Evolutionary conservation across 1,284 basidiomycete genomes (phyloP), one percentile per base, ranked within the genome.

Genomic region (Ganoderma leucocontextum): DNA sequence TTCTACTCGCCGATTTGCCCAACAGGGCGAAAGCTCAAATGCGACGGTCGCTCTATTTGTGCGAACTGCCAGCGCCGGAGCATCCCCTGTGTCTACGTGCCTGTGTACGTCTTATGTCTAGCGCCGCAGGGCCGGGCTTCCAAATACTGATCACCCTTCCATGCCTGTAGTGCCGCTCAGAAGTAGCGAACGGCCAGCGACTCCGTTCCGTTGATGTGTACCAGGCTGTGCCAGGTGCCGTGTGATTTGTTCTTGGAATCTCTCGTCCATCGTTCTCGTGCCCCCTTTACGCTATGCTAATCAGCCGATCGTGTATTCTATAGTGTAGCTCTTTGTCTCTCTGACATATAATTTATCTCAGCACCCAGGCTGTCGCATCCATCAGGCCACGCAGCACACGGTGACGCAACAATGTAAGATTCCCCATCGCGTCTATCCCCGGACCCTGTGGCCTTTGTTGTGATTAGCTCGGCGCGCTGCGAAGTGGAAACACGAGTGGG

Each of bases 21-120:
- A 29, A 7, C 69, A 79, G 78, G 77, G 22, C 73, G 78, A 38
- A 79, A 79, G 68, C 72, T 79, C 38, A 79, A 79, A 58, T 79
- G 78, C 66, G 78, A 79, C 67, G 78, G 78, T 62, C 76, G 78
- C 41, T 60, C 73, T 60, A 78, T 75, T 9, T 79, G 78, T 66
- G 75, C 72, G 19, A 78, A 79, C 68, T 79, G 78, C 71, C 74
- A 77, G 62, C 75, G 76, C 52, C 73, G 78, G n/a, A 70, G 72
- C 53, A 75, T 79, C 33, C 66, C 74, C 7, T 79, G 78, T 70
- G 68, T 71, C 64, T 79, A 79, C 66, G 67, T 77, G 39, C 78
- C 78, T 47, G 78, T 79, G 78, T 79, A 72, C 63, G 75, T 74
- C 49, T 41, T 38, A 47, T n/a, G 47, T 63, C 13, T 33, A n/a